Evolutionary conservation across 768 basidiomycete species (phyloP).

Genomic region (Boletellus emodensis): DNA sequence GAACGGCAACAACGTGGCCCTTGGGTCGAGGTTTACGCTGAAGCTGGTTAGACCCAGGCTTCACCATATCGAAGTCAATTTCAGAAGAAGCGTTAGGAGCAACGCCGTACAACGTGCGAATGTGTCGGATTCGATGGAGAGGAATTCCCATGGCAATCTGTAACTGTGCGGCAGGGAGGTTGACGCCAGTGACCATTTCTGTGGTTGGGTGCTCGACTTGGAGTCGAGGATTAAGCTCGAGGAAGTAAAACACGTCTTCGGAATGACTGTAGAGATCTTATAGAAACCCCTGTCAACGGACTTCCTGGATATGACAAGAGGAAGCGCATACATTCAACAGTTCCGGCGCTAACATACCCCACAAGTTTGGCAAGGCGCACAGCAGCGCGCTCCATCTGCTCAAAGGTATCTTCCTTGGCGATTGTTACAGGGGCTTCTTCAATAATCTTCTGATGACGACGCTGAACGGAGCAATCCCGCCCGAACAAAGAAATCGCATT

Average conservation of each 20-base stretch:
- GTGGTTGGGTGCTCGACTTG: slow-evolving; percentile 99
- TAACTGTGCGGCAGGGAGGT: slow-evolving; percentile 94
- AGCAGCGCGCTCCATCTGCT: slow-evolving; percentile 98
- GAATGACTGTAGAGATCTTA: slow-evolving; percentile 91
- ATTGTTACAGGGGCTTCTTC: slow-evolving; percentile 99
- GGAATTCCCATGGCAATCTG: slow-evolving; percentile 99
- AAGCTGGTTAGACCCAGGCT: slow-evolving; percentile 79
- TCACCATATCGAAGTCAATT: slow-evolving; percentile 95
- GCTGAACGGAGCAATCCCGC: slow-evolving; percentile 98
- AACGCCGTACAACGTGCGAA: slow-evolving; percentile 92
- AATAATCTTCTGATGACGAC: slow-evolving; percentile 99
- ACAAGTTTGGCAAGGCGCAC: slow-evolving; percentile 98
- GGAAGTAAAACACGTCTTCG: slow-evolving; percentile 94
- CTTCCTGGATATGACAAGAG: not conserved
- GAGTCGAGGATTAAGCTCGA: slow-evolving; percentile 98
- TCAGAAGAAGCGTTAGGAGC: slow-evolving; percentile 84
- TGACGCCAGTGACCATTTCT: slow-evolving; percentile 99
- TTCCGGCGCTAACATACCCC: slow-evolving; percentile 98
- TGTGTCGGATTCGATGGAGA: slow-evolving; percentile 91
- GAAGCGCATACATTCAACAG: slow-evolving; percentile 76
- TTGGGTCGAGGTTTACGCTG: slow-evolving; percentile 96
- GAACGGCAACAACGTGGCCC: slow-evolving; percentile 97
- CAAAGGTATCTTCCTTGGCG: slow-evolving; percentile 86
- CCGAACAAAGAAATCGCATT: slow-evolving; percentile 99
- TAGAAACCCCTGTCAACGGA: slow-evolving; percentile 2